phyloP scores from a whole-genome alignment of 208 protist genomes.

The Trypanosoma melophagium region DNA sequence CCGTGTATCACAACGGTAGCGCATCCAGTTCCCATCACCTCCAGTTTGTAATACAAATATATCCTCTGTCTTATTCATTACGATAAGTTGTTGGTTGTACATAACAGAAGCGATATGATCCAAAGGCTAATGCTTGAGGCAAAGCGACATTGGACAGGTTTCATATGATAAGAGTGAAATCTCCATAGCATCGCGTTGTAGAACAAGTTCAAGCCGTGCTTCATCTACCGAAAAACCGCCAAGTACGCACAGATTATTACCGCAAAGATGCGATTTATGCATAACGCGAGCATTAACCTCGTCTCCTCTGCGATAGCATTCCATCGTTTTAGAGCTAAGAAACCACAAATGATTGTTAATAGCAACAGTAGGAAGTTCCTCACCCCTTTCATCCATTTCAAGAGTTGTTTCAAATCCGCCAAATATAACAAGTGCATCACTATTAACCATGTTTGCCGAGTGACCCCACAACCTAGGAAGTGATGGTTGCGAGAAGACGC shows the following conservation, averaged over 20 bases:
- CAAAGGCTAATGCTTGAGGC: slow-evolving; percentile 15
- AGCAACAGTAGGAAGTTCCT: slow-evolving; percentile 11
- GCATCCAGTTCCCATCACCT: slow-evolving; percentile 4
- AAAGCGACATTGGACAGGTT: slow-evolving; percentile 13
- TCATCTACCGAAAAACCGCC: slow-evolving; percentile 18
- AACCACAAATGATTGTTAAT: slow-evolving; percentile 15
- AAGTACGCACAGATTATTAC: slow-evolving; percentile 9
- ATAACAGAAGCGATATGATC: slow-evolving; percentile 1
- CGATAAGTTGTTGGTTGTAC: slow-evolving; percentile 23
- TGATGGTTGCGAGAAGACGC: slow-evolving; percentile 8
- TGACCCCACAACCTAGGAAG: slow-evolving; percentile 18
- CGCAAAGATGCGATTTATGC: slow-evolving; percentile 18
- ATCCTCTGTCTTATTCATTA: slow-evolving; percentile 13
- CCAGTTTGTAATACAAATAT: slow-evolving; percentile 9
- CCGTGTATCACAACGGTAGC: slow-evolving; percentile 7
- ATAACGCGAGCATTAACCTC: slow-evolving; percentile 9
- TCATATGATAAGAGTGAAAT: slow-evolving; percentile 21
- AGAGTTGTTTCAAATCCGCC: slow-evolving; percentile 21
- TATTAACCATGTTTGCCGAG: slow-evolving; percentile 14
- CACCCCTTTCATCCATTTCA: background rate
- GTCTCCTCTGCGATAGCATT: slow-evolving; percentile 6
- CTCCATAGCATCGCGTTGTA: slow-evolving; percentile 3
- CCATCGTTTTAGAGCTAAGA: slow-evolving; percentile 17
- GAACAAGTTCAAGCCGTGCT: slow-evolving; percentile 4
- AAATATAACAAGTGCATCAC: slow-evolving; percentile 12